Conservation (phyloP, 2,329 filamentous ascomycete genomes). For the Epicoccum sorghinum region DNA sequence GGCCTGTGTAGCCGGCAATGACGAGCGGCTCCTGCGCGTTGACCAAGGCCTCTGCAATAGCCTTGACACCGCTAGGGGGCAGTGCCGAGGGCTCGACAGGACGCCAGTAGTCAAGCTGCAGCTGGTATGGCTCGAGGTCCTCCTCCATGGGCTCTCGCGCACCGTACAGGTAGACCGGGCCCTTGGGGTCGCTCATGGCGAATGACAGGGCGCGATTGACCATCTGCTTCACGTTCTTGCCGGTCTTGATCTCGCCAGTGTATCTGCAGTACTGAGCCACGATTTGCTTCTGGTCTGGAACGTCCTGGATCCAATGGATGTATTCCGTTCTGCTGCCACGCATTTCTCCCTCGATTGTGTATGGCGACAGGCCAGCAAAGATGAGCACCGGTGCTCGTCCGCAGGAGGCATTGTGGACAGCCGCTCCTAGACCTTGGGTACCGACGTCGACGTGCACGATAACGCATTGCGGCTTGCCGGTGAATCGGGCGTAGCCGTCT, state of each 20-base stretch:
- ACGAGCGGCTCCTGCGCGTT: constrained; percentile 70
- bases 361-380: constrained; percentile 78
- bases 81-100: constrained; percentile 71
- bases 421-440: constrained; percentile 77
- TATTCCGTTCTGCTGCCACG: constrained; percentile 75
- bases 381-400: constrained; percentile 77
- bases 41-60: constrained; percentile 68
- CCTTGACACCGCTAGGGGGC: constrained; percentile 59
- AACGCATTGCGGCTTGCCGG: constrained; percentile 74
- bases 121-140: constrained; percentile 65
- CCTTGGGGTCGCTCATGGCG: constrained; percentile 75
- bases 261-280: constrained; percentile 86
- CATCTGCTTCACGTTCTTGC: constrained; percentile 86
- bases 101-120: constrained; percentile 74
- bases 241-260: constrained; percentile 80
- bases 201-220: constrained; percentile 85
- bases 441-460: constrained; percentile 84
- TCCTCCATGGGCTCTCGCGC: constrained; percentile 83
- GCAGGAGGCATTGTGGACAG: constrained; percentile 78
- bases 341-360: constrained; percentile 78
- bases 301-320: constrained; percentile 86
- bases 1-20: constrained; percentile 73
- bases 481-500: constrained; percentile 75
- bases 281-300: constrained; percentile 81
- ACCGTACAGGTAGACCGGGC: constrained; percentile 79